A percentile compares a stretch with the other conserved stretches of the same genome.
These are phyloP conservation scores for Neoascochyta sp. DNA, from an alignment of 2,329 filamentous ascomycete genomes.

Conservation along the genomic window DNA sequence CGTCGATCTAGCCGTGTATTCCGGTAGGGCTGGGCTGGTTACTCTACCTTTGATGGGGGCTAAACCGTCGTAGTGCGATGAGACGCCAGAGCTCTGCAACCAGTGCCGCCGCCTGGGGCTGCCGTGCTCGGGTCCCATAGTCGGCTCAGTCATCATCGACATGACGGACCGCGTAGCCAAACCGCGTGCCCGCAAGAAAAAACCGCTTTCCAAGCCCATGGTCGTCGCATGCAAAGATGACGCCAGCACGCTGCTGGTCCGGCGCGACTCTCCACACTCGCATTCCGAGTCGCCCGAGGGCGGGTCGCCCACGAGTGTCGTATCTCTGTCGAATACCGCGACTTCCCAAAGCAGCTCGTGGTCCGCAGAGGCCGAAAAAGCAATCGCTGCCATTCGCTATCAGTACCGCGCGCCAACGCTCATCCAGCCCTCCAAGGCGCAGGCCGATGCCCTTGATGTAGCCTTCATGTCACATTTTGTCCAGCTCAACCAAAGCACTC, in stretches of 20 bases:
- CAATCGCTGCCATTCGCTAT: slow-evolving; percentile 20
- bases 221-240: slow-evolving; percentile 3
- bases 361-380: slow-evolving; percentile 13
- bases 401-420: slow-evolving; percentile 22
- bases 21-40: too few relatives aligned
- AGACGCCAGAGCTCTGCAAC: slow-evolving; percentile 27
- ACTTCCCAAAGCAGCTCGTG: slow-evolving; percentile 1
- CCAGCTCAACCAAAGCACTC: slow-evolving; percentile 20
- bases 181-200: slow-evolving; percentile 25
- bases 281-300: slow-evolving; percentile 1
- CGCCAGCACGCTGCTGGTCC: neutral
- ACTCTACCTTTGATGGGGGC: too few relatives aligned
- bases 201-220: slow-evolving; percentile 5
- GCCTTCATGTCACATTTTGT: slow-evolving; percentile 33
- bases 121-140: slow-evolving; percentile 28
- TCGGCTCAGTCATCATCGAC: slow-evolving; percentile 35
- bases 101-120: slow-evolving; percentile 29
- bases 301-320: slow-evolving; percentile 1
- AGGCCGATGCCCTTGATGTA: slow-evolving; percentile 22
- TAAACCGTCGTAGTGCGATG: slow-evolving; percentile 37
- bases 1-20: slow-evolving; percentile 1
- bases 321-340: slow-evolving; percentile 1
- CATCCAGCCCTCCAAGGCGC: slow-evolving; percentile 23
- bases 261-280: slow-evolving; percentile 5
- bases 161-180: slow-evolving; percentile 33